Evolutionary conservation across 805 yeast genomes (phyloP).

Genomic region (Scheffersomyces lignosus): DNA sequence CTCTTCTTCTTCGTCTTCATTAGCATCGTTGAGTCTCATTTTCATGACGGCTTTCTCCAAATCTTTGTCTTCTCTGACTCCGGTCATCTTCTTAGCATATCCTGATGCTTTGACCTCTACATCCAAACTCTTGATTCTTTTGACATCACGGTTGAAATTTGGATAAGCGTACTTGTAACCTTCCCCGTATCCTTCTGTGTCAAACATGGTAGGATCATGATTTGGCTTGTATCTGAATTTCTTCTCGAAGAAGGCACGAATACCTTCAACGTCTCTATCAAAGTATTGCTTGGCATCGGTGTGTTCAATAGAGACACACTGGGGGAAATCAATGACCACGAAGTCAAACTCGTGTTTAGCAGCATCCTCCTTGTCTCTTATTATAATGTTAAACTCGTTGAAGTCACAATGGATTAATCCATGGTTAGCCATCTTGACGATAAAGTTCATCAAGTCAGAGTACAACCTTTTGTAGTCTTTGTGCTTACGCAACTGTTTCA

Average conservation of each 20-base stretch:
- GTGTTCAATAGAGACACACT: slow-evolving; percentile 92
- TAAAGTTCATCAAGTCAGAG: slow-evolving; percentile 82
- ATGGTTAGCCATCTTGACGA: slow-evolving; percentile 76
- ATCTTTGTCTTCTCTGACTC: slow-evolving; percentile 50
- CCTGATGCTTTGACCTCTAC: slow-evolving; percentile 93
- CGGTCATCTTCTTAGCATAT: slow-evolving; percentile 44
- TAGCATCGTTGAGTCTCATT: slow-evolving; percentile 52
- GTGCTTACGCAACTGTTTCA: slow-evolving; percentile 79
- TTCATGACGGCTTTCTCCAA: slow-evolving; percentile 73
- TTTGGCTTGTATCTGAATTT: slow-evolving; percentile 74
- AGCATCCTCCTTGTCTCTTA: slow-evolving; percentile 58
- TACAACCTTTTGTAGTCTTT: slow-evolving; percentile 70
- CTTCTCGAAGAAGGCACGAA: slow-evolving; percentile 76
- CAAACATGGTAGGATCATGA: slow-evolving; percentile 69
- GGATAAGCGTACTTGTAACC: slow-evolving; percentile 80
- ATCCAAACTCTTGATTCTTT: slow-evolving; percentile 70
- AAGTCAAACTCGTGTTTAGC: slow-evolving; percentile 61
- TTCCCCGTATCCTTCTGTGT: slow-evolving; percentile 77
- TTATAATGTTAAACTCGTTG: slow-evolving; percentile 94
- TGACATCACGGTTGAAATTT: slow-evolving; percentile 71
- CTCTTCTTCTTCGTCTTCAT: slow-evolving; percentile 20
- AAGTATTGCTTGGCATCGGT: slow-evolving; percentile 85
- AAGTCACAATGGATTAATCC: slow-evolving; percentile 97
- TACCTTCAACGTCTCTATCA: slow-evolving; percentile 90
- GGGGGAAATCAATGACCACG: slow-evolving; percentile 97